Conservation (phyloP, 495 filamentous ascomycete species). For the Tricharina praecox region DNA sequence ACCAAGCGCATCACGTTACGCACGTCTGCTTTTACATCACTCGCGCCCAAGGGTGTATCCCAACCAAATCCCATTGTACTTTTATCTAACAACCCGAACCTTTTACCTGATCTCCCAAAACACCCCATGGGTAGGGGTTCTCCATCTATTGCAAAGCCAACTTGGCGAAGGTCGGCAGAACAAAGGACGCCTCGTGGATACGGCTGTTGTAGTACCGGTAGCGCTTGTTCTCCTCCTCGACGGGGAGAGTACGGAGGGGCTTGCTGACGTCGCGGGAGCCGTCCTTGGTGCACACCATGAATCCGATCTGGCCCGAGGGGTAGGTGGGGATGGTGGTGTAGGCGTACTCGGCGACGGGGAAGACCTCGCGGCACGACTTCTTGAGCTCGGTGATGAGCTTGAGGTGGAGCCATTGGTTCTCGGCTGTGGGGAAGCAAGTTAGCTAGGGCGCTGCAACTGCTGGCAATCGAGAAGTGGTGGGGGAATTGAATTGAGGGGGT, state of each 20-base stretch:
- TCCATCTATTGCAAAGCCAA: conserved; percentile 45
- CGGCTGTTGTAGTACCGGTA: conserved; percentile 92
- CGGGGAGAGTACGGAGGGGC: conserved; percentile 59
- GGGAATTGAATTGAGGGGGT: no score
- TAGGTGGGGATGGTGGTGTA: conserved; percentile 99
- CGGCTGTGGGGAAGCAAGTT: conserved; percentile 47
- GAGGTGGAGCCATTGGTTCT: conserved; percentile 99
- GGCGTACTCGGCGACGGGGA: conserved; percentile 93
- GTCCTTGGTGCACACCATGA: conserved; percentile 99
- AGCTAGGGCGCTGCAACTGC: no score
- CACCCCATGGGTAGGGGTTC: background rate
- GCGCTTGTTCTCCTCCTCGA: conserved; percentile 77
- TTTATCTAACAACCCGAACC: no score
- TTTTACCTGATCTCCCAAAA: background rate
- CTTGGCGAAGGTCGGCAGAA: conserved; percentile 82
- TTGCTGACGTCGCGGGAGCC: conserved; percentile 59
- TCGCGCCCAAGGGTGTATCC: no score
- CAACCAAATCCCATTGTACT: no score
- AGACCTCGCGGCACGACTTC: conserved; percentile 92
- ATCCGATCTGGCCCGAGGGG: conserved; percentile 96
- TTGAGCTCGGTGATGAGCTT: conserved; percentile 76
- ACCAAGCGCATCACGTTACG: no score
- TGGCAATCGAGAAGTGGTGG: no score
- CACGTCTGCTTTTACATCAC: no score
- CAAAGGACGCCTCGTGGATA: conserved; percentile 85